Conservation (phyloP, 139 green algal species). For the Yamagishiella unicocca region DNA sequence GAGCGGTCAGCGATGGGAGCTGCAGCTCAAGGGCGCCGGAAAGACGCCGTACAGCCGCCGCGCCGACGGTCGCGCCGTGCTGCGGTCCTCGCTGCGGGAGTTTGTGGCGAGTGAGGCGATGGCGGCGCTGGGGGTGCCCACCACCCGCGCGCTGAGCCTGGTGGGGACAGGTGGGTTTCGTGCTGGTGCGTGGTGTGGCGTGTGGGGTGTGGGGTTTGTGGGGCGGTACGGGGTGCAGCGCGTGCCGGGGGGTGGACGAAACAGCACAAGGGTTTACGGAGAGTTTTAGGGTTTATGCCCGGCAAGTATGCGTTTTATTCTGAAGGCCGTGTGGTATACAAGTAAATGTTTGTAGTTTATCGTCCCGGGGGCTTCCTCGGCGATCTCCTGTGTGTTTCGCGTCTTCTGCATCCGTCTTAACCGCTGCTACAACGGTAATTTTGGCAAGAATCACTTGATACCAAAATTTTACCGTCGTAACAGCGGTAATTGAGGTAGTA, state of each 20-base stretch:
- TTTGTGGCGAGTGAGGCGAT: slow-evolving; percentile 94
- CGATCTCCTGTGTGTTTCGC: no score
- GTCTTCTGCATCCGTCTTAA: no score
- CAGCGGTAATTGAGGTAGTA: no score
- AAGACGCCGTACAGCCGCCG: slow-evolving; percentile 92
- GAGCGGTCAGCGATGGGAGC: slow-evolving; percentile 81
- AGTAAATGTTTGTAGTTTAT: no score
- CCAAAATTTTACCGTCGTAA: no score
- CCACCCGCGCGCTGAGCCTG: slow-evolving; percentile 90
- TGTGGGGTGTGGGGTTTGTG: no score
- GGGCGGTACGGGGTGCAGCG: neutral
- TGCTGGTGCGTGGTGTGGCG: no score
- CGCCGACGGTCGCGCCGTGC: slow-evolving; percentile 92
- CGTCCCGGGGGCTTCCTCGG: no score
- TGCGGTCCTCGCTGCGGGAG: slow-evolving; percentile 87
- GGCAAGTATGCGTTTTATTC: no score
- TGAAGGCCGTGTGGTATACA: no score
- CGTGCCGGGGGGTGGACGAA: neutral
- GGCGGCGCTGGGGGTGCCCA: slow-evolving; percentile 88
- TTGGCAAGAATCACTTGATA: no score
- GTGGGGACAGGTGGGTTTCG: slow-evolving; percentile 80
- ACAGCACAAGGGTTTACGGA: neutral
- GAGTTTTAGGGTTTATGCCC: neutral
- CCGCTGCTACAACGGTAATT: no score
- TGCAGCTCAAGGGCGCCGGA: slow-evolving; percentile 97